Base-by-base conservation (phyloP, 306 rosid genomes). In the Cicer judaicum region DNA sequence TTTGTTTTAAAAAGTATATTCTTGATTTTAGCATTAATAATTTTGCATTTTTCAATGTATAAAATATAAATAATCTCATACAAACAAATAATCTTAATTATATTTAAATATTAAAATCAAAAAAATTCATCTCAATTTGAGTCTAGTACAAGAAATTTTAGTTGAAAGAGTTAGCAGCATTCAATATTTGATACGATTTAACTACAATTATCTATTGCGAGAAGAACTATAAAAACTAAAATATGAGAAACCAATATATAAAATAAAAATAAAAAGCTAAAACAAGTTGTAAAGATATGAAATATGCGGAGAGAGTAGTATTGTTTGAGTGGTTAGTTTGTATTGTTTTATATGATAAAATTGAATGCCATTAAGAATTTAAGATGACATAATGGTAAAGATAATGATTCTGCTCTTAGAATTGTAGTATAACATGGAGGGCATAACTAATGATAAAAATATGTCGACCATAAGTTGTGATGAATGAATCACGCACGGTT, bases 401-500 rank as follows among this genome's bases (percentile, higher is more conserved):
- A 60, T 60, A 60, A 60, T 60, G 44, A 60, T 60, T 60, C 44
- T 36, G 66, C 66, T 60, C 65, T 60, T 34, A 13, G 65, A 60
- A 60, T 60, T 34, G 36, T 24, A 57, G 41, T 16, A 53, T 3
- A 54, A 60, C 6, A 34, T 63, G 24, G 49, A 68, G 81, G 75
- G 68, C 21, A 84, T 86, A 77, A 84, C 68, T 75, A 75, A 78
- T 57, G 59, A 76, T 54, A 44, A 71, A 66, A 70, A 52, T 29
- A 73, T 60, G 86, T 74, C 88, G 81, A 81, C 82, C 80, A 66
- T 13, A 7, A n/a, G 5, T 75, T 68, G 78, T 64, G 68, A 24
- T 73, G 78, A 55, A 24, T 43, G 52, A 66, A 53, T 76, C 74
- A 53, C 43, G 48, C 67, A 42, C 36, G 40, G 70, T 52, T 52